Evolutionary conservation across 2,329 filamentous ascomycete species (phyloP).

Genomic region (Boeremia exigua): DNA sequence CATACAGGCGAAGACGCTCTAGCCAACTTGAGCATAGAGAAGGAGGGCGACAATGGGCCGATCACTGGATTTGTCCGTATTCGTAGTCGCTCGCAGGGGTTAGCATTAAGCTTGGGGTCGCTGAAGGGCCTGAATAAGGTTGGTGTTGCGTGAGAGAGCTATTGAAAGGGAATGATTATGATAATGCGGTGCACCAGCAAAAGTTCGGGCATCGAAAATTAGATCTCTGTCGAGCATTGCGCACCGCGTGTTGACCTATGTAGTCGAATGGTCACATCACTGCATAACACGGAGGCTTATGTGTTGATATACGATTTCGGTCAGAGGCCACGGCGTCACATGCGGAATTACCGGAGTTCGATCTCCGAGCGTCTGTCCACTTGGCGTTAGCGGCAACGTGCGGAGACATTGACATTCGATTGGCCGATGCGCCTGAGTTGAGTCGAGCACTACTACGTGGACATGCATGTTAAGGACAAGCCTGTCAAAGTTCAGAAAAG

Average conservation of each 20-base stretch:
- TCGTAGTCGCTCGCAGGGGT: slow-evolving; percentile 92
- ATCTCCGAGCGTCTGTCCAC: neutral
- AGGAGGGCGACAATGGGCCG: slow-evolving; percentile 92
- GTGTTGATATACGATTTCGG: neutral
- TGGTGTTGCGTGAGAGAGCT: slow-evolving; percentile 30
- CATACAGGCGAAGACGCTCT: slow-evolving; percentile 90
- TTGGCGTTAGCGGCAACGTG: neutral
- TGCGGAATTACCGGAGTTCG: neutral
- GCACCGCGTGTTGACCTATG: slow-evolving; percentile 1
- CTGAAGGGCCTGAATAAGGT: slow-evolving; percentile 83
- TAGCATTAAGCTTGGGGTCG: slow-evolving; percentile 91
- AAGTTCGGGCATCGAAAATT: neutral
- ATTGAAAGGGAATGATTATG: slow-evolving; percentile 7
- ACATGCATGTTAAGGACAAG: slow-evolving; percentile 11
- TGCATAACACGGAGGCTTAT: neutral
- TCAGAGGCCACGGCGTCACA: slow-evolving; percentile 14
- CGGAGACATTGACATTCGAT: slow-evolving; percentile 5
- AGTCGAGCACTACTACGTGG: slow-evolving; percentile 4
- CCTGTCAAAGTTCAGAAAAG: slow-evolving; percentile 4
- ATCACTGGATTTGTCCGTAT: slow-evolving; percentile 98
- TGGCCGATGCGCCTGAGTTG: slow-evolving; percentile 12
- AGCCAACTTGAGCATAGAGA: slow-evolving; percentile 96
- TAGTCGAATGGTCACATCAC: slow-evolving; percentile 8
- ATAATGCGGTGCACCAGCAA: slow-evolving; percentile 10
- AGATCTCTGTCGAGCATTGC: neutral